Base-by-base conservation (phyloP, 306 rosid genomes). In the Acmispon strigosus region DNA sequence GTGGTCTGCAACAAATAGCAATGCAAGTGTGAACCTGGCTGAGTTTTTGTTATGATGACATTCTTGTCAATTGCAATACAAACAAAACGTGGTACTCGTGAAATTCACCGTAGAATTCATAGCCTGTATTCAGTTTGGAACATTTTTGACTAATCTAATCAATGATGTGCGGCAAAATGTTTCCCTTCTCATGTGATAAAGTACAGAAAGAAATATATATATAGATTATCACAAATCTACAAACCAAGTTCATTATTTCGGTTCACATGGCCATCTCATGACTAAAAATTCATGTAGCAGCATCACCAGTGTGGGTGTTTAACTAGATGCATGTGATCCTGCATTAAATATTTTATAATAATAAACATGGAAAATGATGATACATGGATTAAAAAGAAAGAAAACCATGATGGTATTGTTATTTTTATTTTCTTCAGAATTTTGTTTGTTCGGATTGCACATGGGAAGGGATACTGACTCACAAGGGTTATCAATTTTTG, bases 311-410 rank as follows among this genome's bases (percentile, higher is more conserved):
- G 19, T 19, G 19, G 37, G 10, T 14, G 52, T 54, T 77, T 70
- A 63, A 20, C 69, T 45, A 27, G 22, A 67, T 43, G 18, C 76
- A 44, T 61, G 79, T 60, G 62, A 60, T 11, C 19, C 43, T 52
- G 79, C 64, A 67, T 65, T 53, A 52, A 59, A 61, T 74, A 37
- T 61, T 73, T 79, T 60, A 60, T 16, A 43, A 34, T 19, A 43
- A 43, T 51, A 43, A 52, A 52, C 58, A 67, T 73, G 66, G 42
- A 68, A 55, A 74, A 73, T 79, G 76, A 73, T 79, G 83, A 61
- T 29, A 42, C 22, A 34, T 14, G 64, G 56, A 57, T 65, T 58
- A 27, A 58, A 39, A 27, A 57, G 51, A 49, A 72, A 17, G 69
- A 74, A 62, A 73, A 73, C 12, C 48, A 52, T 19, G 32, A 65